These are phyloP conservation scores for Zasmidium cellare DNA, from an alignment of 2,329 filamentous ascomycete genomes.

Conservation along the genomic window DNA sequence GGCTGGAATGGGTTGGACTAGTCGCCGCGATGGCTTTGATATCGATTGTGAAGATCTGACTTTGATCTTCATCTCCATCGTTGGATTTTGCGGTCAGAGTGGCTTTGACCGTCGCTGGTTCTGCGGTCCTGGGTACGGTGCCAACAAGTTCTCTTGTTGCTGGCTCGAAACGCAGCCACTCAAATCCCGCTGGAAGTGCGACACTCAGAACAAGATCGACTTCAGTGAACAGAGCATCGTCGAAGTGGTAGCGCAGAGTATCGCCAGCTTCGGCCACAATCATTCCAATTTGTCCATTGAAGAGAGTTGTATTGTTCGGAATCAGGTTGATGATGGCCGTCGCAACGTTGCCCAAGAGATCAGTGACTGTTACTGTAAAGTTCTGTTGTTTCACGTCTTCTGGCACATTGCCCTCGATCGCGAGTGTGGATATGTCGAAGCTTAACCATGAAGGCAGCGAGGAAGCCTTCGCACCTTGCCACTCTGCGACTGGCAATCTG, in stretches of 20 bases:
- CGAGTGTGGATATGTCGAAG: constrained; percentile 63
- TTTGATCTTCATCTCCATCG: constrained; percentile 33
- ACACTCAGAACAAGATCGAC: constrained; percentile 45
- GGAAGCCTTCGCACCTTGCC: constrained; percentile 52
- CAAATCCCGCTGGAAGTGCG: constrained; percentile 43
- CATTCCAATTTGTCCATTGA: constrained; percentile 44
- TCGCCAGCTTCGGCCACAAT: constrained; percentile 53
- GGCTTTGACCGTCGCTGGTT: constrained; percentile 41
- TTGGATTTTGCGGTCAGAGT: constrained; percentile 44
- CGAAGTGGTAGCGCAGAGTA: constrained; percentile 50
- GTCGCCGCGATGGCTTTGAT: constrained; percentile 24
- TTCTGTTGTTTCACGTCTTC: constrained; percentile 59
- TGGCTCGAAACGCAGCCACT: constrained; percentile 54
- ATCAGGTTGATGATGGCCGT: constrained; percentile 52
- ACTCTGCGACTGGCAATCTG: constrained; percentile 48
- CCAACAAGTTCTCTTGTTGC: constrained; percentile 48
- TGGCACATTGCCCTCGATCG: constrained; percentile 65
- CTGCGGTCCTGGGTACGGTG: constrained; percentile 45
- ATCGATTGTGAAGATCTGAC: constrained; percentile 46
- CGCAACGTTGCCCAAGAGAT: constrained; percentile 61
- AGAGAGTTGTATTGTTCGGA: constrained; percentile 39
- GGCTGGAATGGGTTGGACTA: constrained; percentile 13
- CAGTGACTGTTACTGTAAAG: constrained; percentile 61
- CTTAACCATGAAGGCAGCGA: constrained; percentile 68
- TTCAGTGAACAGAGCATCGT: constrained; percentile 43